phyloP scores from a whole-genome alignment of 2,329 filamentous ascomycete species.

The Cordyceps cicadae region DNA sequence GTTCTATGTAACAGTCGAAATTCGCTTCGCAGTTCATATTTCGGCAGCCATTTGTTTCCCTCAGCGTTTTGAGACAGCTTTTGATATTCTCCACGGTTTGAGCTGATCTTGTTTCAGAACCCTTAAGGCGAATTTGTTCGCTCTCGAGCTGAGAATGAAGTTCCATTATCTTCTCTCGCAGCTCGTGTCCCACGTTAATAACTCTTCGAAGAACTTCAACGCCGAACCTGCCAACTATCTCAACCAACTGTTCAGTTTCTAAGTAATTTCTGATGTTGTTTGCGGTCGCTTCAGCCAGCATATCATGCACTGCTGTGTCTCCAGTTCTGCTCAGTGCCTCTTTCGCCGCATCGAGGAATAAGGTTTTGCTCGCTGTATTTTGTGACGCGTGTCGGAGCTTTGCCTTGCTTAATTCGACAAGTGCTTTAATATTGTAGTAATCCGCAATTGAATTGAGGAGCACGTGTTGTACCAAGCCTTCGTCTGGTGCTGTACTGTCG shows the following conservation, averaged over 20 bases:
- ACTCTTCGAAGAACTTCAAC: background rate
- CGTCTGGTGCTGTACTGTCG: background rate
- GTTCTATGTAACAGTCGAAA: background rate
- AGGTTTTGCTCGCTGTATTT: background rate
- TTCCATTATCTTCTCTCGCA: background rate
- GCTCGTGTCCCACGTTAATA: background rate
- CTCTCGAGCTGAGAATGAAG: background rate
- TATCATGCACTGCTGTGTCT: background rate
- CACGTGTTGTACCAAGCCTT: constrained; percentile 15
- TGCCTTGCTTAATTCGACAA: constrained; percentile 11
- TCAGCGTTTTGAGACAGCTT: background rate
- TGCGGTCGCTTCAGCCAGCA: background rate
- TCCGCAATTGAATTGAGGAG: constrained; percentile 18
- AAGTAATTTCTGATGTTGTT: background rate
- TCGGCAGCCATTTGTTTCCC: background rate
- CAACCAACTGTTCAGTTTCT: background rate
- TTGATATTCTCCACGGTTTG: background rate
- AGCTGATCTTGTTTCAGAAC: background rate
- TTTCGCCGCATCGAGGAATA: background rate
- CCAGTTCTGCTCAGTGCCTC: background rate
- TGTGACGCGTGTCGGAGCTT: constrained; percentile 8
- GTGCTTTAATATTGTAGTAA: constrained; percentile 15
- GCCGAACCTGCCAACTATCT: background rate
- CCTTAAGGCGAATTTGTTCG: background rate
- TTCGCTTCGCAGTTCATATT: background rate